Evolutionary conservation across 805 yeast genomes (phyloP), one percentile per base, ranked within the genome.

Genomic region (Candida loeiensis): DNA sequence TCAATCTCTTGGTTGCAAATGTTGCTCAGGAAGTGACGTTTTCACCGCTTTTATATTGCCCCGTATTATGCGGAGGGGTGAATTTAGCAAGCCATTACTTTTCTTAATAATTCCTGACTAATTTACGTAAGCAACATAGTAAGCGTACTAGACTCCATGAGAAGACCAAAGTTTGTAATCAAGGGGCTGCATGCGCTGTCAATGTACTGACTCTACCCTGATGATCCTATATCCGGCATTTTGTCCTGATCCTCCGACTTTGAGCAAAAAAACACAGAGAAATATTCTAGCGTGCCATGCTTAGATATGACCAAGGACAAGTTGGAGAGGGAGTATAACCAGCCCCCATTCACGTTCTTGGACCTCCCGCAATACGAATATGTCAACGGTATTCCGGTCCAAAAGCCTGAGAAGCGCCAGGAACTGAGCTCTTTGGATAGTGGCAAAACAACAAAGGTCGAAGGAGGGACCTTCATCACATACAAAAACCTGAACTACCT

Each of bases 401-500:
- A 36, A 20, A 28, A 18, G 19, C 6, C 33, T 3, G 28, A 19
- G 18, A 34, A 24, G 20, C 13, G 15, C 11, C 15, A 34, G 9
- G 19, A 16, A 6, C 14, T 6, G 4, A 30, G n/a, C 21, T 18
- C 33, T 4, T 15, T 19, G 28, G 30, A 17, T 17, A 14, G 34
- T 25, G 34, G 24, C 19, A 19, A 36, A 28, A 36, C 24, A 14
- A 28, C 24, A 20, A 28, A 13, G 2, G 25, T 14, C 12, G 36
- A 16, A 2, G 40, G 36, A 11, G 40, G 40, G 14, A 30, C 40
- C 11, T 37, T 37, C 32, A 37, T 37, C 17, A 37, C 40, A 6
- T 37, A 31, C 20, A 37, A 37, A 15, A 35, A 30, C 17, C 15
- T 19, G 40, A 21, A 36, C 20, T 36, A 36, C 21, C 20, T 19